Percentiles rank a stretch among this genome's conserved stretches.
Conservation (phyloP, 2,329 filamentous ascomycete genomes). For the Pseudogymnoascus sp. region DNA sequence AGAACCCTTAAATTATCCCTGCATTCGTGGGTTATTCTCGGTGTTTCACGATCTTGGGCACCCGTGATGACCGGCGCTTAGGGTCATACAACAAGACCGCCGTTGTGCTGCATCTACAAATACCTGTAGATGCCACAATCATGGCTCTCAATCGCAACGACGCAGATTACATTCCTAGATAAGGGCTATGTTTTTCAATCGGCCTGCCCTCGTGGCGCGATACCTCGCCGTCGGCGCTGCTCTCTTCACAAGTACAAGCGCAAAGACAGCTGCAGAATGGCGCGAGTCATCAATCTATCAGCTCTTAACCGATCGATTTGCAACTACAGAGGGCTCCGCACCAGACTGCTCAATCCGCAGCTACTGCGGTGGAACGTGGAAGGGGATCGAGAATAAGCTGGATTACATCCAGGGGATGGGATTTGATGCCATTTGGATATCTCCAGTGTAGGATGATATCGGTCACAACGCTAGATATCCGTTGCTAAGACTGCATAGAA, state of each 20-base stretch:
- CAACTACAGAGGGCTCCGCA: constrained; percentile 28
- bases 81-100: not conserved
- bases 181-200: not conserved
- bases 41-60: not conserved
- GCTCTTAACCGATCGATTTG: constrained; percentile 37
- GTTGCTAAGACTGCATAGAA: constrained; percentile 13
- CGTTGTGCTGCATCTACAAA: not conserved
- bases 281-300: constrained; percentile 35
- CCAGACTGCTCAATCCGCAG: constrained; percentile 17
- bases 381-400: constrained; percentile 39
- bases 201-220: not conserved
- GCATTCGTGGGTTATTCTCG: not conserved
- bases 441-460: constrained; percentile 27
- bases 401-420: constrained; percentile 44
- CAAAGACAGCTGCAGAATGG: constrained; percentile 25
- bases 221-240: not conserved
- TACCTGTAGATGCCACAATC: not conserved
- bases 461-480: constrained; percentile 35
- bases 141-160: not conserved
- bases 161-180: not conserved
- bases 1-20: not conserved
- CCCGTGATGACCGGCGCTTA: not conserved
- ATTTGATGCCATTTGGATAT: constrained; percentile 37
- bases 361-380: constrained; percentile 45
- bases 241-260: not conserved